These are phyloP conservation scores for Fusarium marasasianum DNA, from an alignment of 2,329 filamentous ascomycete genomes.

Conservation along the genomic window DNA sequence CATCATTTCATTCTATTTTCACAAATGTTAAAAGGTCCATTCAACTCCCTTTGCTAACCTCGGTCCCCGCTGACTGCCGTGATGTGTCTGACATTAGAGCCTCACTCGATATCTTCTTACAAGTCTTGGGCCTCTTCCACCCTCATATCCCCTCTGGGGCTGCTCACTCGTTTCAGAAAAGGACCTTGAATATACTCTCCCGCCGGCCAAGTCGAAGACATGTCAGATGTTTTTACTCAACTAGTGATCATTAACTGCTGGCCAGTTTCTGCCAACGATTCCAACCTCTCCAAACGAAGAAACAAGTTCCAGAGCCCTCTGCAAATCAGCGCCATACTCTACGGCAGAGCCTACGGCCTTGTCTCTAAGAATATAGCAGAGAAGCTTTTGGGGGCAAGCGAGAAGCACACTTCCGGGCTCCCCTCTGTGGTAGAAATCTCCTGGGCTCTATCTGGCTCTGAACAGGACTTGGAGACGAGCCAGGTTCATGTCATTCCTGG, in stretches of 20 bases:
- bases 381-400: neutral
- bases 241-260: slow-evolving; percentile 4
- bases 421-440: slow-evolving; percentile 7
- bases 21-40: neutral
- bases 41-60: neutral
- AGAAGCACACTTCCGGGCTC: neutral
- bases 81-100: neutral
- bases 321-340: neutral
- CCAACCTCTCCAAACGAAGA: neutral
- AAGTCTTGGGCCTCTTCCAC: neutral
- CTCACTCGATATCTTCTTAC: neutral
- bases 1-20: neutral
- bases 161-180: neutral
- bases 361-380: slow-evolving; percentile 8
- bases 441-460: neutral
- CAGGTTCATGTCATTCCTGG: slow-evolving; percentile 6
- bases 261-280: neutral
- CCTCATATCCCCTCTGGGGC: neutral
- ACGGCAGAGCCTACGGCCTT: neutral
- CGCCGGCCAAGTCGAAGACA: slow-evolving; percentile 2
- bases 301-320: neutral
- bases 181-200: neutral
- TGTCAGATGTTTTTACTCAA: slow-evolving; percentile 6
- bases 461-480: slow-evolving; percentile 6
- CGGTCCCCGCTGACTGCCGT: neutral